A percentile compares a stretch with the other conserved stretches of the same genome.
Evolutionary conservation across 2,329 filamentous ascomycete genomes (phyloP).

Genomic region (Fusarium pininemorale): DNA sequence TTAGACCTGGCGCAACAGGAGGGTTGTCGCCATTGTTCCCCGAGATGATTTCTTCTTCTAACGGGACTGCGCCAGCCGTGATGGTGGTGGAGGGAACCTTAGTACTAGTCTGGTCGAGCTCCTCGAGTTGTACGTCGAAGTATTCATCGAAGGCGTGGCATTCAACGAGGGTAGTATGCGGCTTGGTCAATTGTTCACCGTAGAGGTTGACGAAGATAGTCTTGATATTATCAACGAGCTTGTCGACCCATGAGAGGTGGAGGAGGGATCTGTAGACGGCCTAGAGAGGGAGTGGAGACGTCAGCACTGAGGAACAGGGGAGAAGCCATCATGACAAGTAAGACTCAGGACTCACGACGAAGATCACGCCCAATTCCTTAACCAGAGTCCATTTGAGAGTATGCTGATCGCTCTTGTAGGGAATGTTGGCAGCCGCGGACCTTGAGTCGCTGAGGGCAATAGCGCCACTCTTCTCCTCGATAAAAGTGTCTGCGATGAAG

Average conservation of each 20-base stretch:
- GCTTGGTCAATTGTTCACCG: conserved; percentile 83
- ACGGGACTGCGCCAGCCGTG: conserved; percentile 42
- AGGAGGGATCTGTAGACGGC: conserved; percentile 96
- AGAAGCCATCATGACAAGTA: conserved; percentile 32
- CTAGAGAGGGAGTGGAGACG: conserved; percentile 56
- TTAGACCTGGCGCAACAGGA: conserved; percentile 50
- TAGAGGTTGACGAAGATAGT: conserved; percentile 93
- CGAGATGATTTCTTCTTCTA: conserved; percentile 48
- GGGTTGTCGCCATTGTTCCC: conserved; percentile 40
- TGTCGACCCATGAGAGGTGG: conserved; percentile 96
- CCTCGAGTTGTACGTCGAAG: conserved; percentile 90
- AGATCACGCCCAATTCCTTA: conserved; percentile 94
- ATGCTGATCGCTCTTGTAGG: conserved; percentile 91
- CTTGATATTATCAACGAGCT: conserved; percentile 93
- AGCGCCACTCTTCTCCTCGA: conserved; percentile 84
- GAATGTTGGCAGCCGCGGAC: conserved; percentile 71
- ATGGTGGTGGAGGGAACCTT: conserved; percentile 41
- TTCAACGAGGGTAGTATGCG: conserved; percentile 79
- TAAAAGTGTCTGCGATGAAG: conserved; percentile 96
- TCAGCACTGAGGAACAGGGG: conserved; percentile 37
- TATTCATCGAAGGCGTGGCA: conserved; percentile 88
- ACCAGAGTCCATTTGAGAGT: conserved; percentile 92
- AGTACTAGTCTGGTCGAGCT: conserved; percentile 71
- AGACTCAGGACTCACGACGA: conserved; percentile 70
- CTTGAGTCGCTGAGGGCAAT: conserved; percentile 67